These are phyloP conservation scores for Neoboletus brunneissimus DNA, from an alignment of 768 basidiomycete species.

Conservation along the genomic window DNA sequence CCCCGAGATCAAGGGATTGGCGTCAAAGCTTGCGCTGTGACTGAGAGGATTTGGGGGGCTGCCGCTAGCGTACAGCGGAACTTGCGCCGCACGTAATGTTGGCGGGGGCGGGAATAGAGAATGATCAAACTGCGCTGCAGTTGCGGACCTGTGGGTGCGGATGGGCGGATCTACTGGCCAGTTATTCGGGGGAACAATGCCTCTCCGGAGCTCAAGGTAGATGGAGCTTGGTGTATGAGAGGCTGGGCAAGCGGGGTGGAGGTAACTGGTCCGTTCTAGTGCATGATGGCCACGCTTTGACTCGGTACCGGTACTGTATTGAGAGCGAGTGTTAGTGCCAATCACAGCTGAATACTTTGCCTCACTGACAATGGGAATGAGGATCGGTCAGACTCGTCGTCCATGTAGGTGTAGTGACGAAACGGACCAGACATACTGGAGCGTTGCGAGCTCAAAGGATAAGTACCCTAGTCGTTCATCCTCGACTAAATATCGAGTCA, in stretches of 20 bases:
- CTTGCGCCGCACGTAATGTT: neutral
- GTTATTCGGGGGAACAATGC: neutral
- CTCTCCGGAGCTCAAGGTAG: neutral
- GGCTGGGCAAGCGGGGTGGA: neutral
- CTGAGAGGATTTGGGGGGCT: neutral
- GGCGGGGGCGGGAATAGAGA: neutral
- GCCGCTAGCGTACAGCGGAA: neutral
- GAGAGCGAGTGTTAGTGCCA: conserved; percentile 5
- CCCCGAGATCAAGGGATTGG: neutral
- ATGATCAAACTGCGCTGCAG: neutral
- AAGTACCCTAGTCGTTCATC: neutral
- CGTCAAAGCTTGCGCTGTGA: neutral
- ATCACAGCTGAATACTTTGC: neutral
- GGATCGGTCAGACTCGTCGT: neutral
- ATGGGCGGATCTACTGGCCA: neutral
- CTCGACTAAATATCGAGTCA: conserved; percentile 8
- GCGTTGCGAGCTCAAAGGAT: neutral
- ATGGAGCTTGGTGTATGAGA: neutral
- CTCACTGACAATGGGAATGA: conserved; percentile 13
- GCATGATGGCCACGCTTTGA: neutral
- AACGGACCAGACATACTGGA: conserved; percentile 8
- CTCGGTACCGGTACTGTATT: conserved; percentile 3
- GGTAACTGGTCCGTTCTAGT: neutral
- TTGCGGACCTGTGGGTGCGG: neutral
- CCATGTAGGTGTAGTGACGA: neutral